phyloP scores from a whole-genome alignment of 352 stramenopile genomes.

The Peronospora belbahrii region DNA sequence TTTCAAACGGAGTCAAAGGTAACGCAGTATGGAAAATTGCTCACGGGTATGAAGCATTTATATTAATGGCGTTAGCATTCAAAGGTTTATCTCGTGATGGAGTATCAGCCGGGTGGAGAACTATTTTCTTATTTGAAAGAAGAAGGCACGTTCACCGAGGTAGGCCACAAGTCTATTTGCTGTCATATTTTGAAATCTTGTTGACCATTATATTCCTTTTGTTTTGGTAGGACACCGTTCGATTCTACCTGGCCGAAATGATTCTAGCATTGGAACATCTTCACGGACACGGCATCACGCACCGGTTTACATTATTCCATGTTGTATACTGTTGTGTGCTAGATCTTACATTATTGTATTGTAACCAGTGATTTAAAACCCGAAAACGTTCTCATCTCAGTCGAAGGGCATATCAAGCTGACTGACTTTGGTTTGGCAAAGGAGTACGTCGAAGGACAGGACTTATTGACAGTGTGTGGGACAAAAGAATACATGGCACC shows the following conservation, averaged over 20 bases:
- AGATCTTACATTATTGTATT: no score
- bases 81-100: constrained; percentile 70
- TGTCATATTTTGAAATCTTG: not conserved
- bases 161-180: constrained; percentile 4
- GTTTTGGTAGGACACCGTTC: constrained; percentile 44
- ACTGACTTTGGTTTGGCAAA: constrained; percentile 89
- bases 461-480: constrained; percentile 68
- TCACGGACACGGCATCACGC: constrained; percentile 76
- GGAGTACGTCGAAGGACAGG: constrained; percentile 55
- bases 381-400: constrained; percentile 88
- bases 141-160: constrained; percentile 62
- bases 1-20: constrained; percentile 85
- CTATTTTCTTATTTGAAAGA: constrained; percentile 67
- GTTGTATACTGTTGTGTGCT: not conserved
- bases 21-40: not conserved
- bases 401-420: constrained; percentile 85
- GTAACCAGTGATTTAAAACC: constrained; percentile 86
- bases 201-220: not conserved
- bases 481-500: constrained; percentile 86
- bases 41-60: not conserved
- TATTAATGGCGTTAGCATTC: not conserved
- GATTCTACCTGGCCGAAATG: constrained; percentile 84
- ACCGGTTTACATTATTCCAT: constrained; percentile 38
- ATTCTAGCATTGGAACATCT: constrained; percentile 74
- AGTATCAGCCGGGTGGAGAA: constrained; percentile 75